Conservation (phyloP, 225 moss, liverwort and hornwort genomes). For the Anthoceros angustus region DNA sequence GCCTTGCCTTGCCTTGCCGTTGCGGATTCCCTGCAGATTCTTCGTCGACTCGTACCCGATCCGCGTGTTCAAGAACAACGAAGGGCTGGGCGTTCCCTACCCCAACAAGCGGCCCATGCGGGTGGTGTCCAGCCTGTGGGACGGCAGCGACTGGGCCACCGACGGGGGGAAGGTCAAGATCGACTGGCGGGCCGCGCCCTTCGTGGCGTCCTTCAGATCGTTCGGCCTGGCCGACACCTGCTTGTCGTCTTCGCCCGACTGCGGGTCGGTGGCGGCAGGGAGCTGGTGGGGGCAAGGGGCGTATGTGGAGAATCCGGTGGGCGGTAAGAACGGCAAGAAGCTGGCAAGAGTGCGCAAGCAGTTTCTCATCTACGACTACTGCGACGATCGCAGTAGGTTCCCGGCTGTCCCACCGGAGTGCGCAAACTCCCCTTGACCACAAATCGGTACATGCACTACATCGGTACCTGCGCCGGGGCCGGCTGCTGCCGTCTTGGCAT, state of each 20-base stretch:
- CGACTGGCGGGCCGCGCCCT: conserved; percentile 39
- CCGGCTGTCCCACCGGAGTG: conserved; percentile 20
- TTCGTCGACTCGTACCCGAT: conserved; percentile 42
- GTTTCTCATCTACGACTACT: conserved; percentile 21
- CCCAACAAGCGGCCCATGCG: conserved; percentile 38
- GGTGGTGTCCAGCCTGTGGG: conserved; percentile 46
- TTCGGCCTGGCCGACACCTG: conserved; percentile 33
- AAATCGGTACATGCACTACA: too few species aligned
- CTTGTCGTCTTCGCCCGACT: conserved; percentile 12
- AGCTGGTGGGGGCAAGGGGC: conserved; percentile 26
- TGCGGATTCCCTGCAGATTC: conserved; percentile 52
- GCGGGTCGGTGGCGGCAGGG: conserved; percentile 10
- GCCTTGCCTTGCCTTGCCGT: not conserved
- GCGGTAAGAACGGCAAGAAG: conserved; percentile 25
- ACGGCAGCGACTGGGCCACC: conserved; percentile 44
- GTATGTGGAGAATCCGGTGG: conserved; percentile 16
- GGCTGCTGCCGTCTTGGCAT: too few species aligned
- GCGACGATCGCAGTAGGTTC: conserved; percentile 15
- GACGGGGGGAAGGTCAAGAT: conserved; percentile 25
- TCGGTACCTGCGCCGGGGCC: too few species aligned
- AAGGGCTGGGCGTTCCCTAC: conserved; percentile 34
- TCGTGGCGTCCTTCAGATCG: conserved; percentile 38
- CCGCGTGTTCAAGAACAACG: conserved; percentile 40
- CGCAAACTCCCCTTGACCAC: not conserved
- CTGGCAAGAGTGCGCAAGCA: conserved; percentile 4